These are phyloP conservation scores for Sclerotinia trifoliorum DNA, from an alignment of 2,329 filamentous ascomycete species.

Conservation along the genomic window DNA sequence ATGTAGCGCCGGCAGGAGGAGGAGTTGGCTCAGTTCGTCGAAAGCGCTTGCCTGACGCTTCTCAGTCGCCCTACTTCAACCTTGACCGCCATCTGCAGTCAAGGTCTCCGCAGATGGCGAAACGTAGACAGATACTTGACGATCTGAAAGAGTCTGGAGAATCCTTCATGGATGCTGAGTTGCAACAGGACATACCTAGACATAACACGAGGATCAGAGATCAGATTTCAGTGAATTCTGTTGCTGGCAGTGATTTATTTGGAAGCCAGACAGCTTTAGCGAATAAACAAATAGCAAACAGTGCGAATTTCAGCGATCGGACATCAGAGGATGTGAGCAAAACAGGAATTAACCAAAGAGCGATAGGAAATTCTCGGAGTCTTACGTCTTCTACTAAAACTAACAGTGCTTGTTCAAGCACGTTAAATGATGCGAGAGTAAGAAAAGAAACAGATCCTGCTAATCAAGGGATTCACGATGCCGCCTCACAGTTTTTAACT, in stretches of 20 bases:
- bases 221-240: conserved; percentile 10
- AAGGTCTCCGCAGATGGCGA: conserved; percentile 24
- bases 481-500: conserved; percentile 17
- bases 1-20: background rate
- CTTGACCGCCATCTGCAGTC: conserved; percentile 33
- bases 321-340: too few species aligned
- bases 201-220: background rate
- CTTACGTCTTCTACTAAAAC: background rate
- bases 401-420: background rate
- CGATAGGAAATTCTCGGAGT: too few species aligned
- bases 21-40: conserved; percentile 17
- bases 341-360: background rate
- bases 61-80: conserved; percentile 36
- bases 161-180: background rate
- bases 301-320: background rate
- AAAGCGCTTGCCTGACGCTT: conserved; percentile 33
- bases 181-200: background rate
- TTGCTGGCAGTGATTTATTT: conserved; percentile 31
- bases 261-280: background rate
- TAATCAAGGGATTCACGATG: conserved; percentile 8
- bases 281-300: background rate
- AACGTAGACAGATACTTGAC: conserved; percentile 30
- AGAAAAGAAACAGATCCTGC: conserved; percentile 13
- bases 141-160: conserved; percentile 29
- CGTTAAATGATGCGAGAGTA: background rate